Percentiles rank a stretch among this genome's conserved stretches.
Conservation (phyloP, 805 yeast genomes). For the Alloascoidea africana region DNA sequence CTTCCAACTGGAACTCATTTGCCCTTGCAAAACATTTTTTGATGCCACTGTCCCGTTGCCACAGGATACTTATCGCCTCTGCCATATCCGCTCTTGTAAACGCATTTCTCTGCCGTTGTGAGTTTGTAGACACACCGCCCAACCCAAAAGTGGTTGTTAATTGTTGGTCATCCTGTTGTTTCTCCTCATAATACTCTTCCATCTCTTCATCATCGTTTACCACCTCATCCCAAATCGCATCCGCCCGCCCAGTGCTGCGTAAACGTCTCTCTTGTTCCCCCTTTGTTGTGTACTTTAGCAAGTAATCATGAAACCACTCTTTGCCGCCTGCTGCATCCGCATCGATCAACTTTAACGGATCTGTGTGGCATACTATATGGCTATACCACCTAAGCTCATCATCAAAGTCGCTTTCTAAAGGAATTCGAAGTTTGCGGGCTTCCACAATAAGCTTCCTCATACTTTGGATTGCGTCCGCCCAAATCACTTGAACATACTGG, state of each 20-base stretch:
- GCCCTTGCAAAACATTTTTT: constrained; percentile 38
- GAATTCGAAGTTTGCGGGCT: constrained; percentile 50
- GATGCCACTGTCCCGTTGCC: constrained; percentile 62
- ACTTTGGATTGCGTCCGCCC: constrained; percentile 82
- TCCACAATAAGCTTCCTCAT: constrained; percentile 71
- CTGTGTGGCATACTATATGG: constrained; percentile 35
- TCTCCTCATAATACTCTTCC: background rate
- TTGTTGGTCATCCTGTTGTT: background rate
- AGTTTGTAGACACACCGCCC: constrained; percentile 3
- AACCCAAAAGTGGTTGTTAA: constrained; percentile 5
- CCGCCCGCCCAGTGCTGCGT: background rate
- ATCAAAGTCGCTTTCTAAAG: constrained; percentile 49
- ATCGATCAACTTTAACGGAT: constrained; percentile 47
- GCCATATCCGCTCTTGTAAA: constrained; percentile 48
- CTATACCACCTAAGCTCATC: constrained; percentile 30
- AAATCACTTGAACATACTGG: constrained; percentile 75
- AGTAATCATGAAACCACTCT: constrained; percentile 46
- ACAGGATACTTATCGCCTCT: constrained; percentile 47
- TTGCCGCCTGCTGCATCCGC: constrained; percentile 54
- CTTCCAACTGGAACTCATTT: constrained; percentile 74
- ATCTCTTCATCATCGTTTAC: constrained; percentile 8
- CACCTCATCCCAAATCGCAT: background rate
- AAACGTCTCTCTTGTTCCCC: constrained; percentile 2
- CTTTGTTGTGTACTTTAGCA: constrained; percentile 21
- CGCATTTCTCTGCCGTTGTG: too few relatives aligned